Percentiles rank a stretch among this genome's conserved stretches.
phyloP scores from a whole-genome alignment of 345 rosid species.

The Linum tenue region DNA sequence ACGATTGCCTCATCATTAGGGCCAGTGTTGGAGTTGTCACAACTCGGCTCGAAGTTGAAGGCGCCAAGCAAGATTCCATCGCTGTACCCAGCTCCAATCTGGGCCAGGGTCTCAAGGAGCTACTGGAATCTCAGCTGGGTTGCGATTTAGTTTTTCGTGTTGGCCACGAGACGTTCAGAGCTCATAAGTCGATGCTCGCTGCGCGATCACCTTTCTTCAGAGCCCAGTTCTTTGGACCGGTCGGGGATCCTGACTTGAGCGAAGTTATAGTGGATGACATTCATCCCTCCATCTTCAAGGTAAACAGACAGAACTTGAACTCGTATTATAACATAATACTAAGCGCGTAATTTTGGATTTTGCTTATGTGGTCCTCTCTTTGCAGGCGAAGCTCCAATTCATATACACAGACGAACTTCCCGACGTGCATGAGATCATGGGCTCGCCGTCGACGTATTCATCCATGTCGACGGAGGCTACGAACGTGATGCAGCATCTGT shows the following conservation, averaged over 20 bases:
- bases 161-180: conserved; percentile 65
- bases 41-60: conserved; percentile 57
- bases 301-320: too few relatives aligned
- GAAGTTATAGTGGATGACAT: conserved; percentile 55
- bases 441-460: neutral
- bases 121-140: conserved; percentile 69
- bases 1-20: conserved; percentile 66
- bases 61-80: conserved; percentile 54
- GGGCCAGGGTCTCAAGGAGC: conserved; percentile 57
- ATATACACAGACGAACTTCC: neutral
- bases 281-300: conserved; percentile 84
- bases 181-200: conserved; percentile 81
- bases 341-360: too few relatives aligned
- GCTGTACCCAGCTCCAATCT: conserved; percentile 60
- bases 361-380: too few relatives aligned
- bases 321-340: too few relatives aligned
- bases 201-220: conserved; percentile 90
- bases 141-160: conserved; percentile 69
- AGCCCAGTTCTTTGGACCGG: conserved; percentile 90
- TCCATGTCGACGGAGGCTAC: neutral
- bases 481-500: neutral
- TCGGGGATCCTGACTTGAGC: conserved; percentile 55
- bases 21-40: conserved; percentile 93
- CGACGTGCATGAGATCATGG: neutral
- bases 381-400: neutral